Base-by-base conservation (phyloP, 345 rosid species). In the Salix arbutifolia region DNA sequence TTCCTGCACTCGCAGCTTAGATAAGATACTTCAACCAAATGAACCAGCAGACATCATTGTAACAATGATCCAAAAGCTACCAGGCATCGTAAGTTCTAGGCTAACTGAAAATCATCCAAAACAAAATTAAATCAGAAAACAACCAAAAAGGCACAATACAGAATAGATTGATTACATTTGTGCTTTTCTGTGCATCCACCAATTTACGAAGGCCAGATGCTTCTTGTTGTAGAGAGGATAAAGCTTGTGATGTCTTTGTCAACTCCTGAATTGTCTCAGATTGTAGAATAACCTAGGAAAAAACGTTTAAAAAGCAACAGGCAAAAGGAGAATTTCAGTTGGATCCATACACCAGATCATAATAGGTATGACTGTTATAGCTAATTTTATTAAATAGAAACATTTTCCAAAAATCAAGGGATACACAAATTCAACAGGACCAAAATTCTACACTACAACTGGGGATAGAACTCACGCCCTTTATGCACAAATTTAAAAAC, bases 231-330 rank as follows among this genome's bases (percentile, higher is more conserved):
- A 93, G 83, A 31, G 81, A 71, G 73, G 90, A 88, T 87, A 92
- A 87, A 72, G 87, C 90, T 76, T 92, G 90, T 18, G 99, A 96
- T 61, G 97, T 90, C 86, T 87, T 91, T 18, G 92, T 87, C 81
- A 93, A 84, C 88, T 96, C 99, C 80, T 92, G 96, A 78, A 96
- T 96, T 67, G 99, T 90, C 85, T 93, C 99, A 28, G 99, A 92
- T 85, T 91, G 99, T 75, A 93, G 81, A 82, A 93, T 78, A 77
- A 96, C 98, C 99, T 96, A 74, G 42, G 6, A 19, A 74, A 70
- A 85, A 40, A 74, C 76, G 8, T 46, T 26, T 62, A 69, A 25
- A 28, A 53, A 53, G 78, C 28, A 48, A 17, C 70, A 23, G 61
- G 58, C 37, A 30, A 68, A 62, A 53, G 48, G 37, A 74, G 26